Percentiles rank a stretch among this genome's conserved stretches.
These are phyloP conservation scores for Entomortierella parvispora DNA, from an alignment of 192 early-diverging fungal genomes.

Conservation along the genomic window DNA sequence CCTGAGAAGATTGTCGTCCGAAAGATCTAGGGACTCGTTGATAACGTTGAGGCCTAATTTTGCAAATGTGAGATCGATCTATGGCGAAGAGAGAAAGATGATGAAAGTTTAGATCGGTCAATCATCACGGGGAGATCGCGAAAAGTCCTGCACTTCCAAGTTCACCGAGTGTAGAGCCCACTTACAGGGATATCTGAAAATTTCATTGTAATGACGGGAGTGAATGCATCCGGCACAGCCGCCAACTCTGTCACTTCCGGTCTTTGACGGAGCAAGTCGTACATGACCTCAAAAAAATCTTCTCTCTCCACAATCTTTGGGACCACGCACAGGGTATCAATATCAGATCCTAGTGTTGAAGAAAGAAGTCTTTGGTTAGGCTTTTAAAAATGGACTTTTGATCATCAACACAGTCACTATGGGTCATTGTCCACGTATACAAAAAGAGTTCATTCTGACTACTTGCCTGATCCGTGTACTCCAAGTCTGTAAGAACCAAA, in stretches of 20 bases:
- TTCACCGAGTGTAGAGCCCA: slow-evolving; percentile 1
- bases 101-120: neutral
- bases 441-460: neutral
- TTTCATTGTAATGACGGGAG: slow-evolving; percentile 95
- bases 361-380: neutral
- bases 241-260: slow-evolving; percentile 89
- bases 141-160: no score
- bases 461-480: slow-evolving; percentile 88
- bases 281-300: slow-evolving; percentile 93
- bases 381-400: neutral
- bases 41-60: slow-evolving; percentile 77
- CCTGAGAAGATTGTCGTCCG: slow-evolving; percentile 86
- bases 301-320: slow-evolving; percentile 90
- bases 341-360: slow-evolving; percentile 81
- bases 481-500: slow-evolving; percentile 97
- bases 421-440: neutral
- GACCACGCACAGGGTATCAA: slow-evolving; percentile 96
- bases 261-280: slow-evolving; percentile 81
- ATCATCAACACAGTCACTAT: neutral
- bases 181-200: slow-evolving; percentile 90
- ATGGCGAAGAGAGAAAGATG: neutral
- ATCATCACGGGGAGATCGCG: neutral
- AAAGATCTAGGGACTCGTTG: slow-evolving; percentile 86
- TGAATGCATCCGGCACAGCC: slow-evolving; percentile 90
- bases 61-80: slow-evolving; percentile 97